Percentiles rank a stretch among this genome's conserved stretches.
Conservation (phyloP, 257 asterid species). For the Verbascum thapsus region DNA sequence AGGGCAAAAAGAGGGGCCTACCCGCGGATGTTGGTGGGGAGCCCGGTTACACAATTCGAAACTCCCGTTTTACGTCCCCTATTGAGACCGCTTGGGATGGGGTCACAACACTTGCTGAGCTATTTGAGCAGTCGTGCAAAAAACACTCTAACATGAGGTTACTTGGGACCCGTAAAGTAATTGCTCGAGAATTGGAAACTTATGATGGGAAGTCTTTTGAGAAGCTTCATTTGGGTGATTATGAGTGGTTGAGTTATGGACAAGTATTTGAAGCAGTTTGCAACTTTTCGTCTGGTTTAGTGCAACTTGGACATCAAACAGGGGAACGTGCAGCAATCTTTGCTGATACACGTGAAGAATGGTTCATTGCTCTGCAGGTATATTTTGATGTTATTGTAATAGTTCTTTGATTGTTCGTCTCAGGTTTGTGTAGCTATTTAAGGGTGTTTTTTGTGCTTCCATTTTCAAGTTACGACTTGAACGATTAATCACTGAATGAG, state of each 20-base stretch:
- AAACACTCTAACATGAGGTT: constrained; percentile 50
- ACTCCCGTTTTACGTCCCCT: constrained; percentile 60
- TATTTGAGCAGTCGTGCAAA: constrained; percentile 80
- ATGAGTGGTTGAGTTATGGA: constrained; percentile 84
- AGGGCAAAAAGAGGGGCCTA: constrained; percentile 72
- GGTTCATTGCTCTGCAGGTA: constrained; percentile 98
- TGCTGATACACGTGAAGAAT: constrained; percentile 95
- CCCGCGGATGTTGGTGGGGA: constrained; percentile 80
- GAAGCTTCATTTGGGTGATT: constrained; percentile 96
- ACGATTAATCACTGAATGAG: background rate
- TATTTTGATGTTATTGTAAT: constrained; percentile 5
- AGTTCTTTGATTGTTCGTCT: constrained; percentile 13
- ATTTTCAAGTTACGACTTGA: background rate
- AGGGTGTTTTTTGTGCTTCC: constrained; percentile 1
- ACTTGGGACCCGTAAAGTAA: constrained; percentile 76
- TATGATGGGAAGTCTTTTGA: constrained; percentile 88
- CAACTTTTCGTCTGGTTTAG: constrained; percentile 84
- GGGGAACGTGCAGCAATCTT: constrained; percentile 92
- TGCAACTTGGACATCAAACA: constrained; percentile 80
- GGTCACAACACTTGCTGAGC: constrained; percentile 89
- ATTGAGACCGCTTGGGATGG: constrained; percentile 98
- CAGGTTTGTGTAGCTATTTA: background rate
- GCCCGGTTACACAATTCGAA: constrained; percentile 69
- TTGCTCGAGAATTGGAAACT: constrained; percentile 66
- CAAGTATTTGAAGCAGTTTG: constrained; percentile 80